Evolutionary conservation across 1,139 yeast genomes (phyloP).

Genomic region (Hansenula anomala): DNA sequence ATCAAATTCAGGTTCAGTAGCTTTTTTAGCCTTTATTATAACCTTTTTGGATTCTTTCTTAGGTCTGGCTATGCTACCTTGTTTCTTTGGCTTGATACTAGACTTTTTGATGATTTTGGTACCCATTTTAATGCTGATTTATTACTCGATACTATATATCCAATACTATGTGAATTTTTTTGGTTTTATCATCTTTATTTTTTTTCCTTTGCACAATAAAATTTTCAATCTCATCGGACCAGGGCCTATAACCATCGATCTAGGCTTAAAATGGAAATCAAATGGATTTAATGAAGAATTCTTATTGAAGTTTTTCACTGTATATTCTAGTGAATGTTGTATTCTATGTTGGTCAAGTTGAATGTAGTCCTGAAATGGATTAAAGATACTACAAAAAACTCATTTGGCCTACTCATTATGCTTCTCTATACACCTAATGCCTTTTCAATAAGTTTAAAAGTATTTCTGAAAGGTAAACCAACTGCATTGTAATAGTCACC

Average conservation of each 20-base stretch:
- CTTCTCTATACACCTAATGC: slow-evolving; percentile 1
- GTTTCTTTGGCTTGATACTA: slow-evolving; percentile 12
- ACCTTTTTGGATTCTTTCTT: slow-evolving; percentile 4
- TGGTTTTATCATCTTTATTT: not conserved
- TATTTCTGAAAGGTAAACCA: slow-evolving; percentile 71
- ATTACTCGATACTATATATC: not conserved
- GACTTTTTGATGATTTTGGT: slow-evolving; percentile 7
- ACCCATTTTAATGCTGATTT: slow-evolving; percentile 8
- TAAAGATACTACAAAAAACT: too few species aligned
- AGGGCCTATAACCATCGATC: not conserved
- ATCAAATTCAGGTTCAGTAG: slow-evolving; percentile 17
- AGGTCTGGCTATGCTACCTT: slow-evolving; percentile 9
- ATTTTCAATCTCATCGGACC: slow-evolving; percentile 9
- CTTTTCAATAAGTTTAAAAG: slow-evolving; percentile 30
- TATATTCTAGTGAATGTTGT: too few species aligned
- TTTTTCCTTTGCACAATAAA: slow-evolving; percentile 1
- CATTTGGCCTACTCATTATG: too few species aligned
- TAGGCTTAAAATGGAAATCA: too few species aligned
- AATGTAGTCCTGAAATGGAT: too few species aligned
- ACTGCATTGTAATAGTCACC: slow-evolving; percentile 92
- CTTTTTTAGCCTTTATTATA: slow-evolving; percentile 5
- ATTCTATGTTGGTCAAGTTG: too few species aligned
- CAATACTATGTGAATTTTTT: not conserved
- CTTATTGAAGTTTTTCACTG: too few species aligned
- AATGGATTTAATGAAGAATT: too few species aligned